Evolutionary conservation across 2,329 filamentous ascomycete genomes (phyloP), one percentile per base, ranked within the genome.

Genomic region (Lachnellula arida): DNA sequence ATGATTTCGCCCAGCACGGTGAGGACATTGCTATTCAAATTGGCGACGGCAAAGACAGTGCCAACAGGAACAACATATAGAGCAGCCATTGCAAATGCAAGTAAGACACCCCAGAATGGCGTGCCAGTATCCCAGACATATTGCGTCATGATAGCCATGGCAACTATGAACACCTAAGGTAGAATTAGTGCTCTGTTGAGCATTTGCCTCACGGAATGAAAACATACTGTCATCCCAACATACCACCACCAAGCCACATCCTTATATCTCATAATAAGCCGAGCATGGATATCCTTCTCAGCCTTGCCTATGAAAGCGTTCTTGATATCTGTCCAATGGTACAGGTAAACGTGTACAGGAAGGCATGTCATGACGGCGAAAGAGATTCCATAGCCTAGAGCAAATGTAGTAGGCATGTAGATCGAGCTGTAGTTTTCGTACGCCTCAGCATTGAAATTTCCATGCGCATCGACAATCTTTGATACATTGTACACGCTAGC

Each of bases 291-390:
- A 61, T 81, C 79, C 56, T 79, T 76, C 35, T 78, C 66, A 23
- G 74, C 51, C 19, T 46, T 51, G 3, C 52, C 47, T 48, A 37
- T 60, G 42, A 58, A 58, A n/a, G 48, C 54, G 8, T 49, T 73
- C 81, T 82, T 85, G 48, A 89, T 84, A 52, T 83, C 81, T 59
- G 81, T 76, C 28, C 87, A 79, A 57, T 89, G 82, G 69, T 89
- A 82, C 3, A 91, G 73, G 59, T 76, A 82, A 0, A 82, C 86
- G 65, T 89, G 82, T 0, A 88, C 78, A 15, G 90, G 71, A 67
- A 66, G 71, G 5, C 72, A 71, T 0, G 82, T 78, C 34, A 87
- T 77, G 17, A 84, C 82, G 22, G 85, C 85, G 65, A 87, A 88
- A 0, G 81, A 83, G 14, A 87, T 73, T 1, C 84, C 85, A 62